These are phyloP conservation scores for Fusarium sp. DNA, from an alignment of 2,329 filamentous ascomycete species.

Conservation along the genomic window DNA sequence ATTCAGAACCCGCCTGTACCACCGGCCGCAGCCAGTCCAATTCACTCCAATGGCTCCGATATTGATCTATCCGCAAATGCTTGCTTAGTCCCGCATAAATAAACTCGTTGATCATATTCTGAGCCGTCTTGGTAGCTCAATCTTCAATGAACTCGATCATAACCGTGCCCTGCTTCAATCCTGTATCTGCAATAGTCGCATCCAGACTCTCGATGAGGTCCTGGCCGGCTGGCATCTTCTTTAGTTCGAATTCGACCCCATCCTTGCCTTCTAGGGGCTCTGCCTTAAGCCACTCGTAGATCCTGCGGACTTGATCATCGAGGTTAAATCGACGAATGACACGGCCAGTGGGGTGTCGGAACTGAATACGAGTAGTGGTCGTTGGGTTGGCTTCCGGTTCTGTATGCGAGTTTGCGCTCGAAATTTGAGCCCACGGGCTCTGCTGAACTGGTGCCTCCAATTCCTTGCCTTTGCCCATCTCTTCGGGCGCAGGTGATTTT, in stretches of 20 bases:
- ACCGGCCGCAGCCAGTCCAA: slow-evolving; percentile 25
- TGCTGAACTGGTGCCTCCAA: slow-evolving; percentile 50
- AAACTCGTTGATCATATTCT: slow-evolving; percentile 11
- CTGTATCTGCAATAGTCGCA: slow-evolving; percentile 78
- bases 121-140: slow-evolving; percentile 28
- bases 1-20: slow-evolving; percentile 23
- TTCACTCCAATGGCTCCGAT: slow-evolving; percentile 35
- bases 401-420: slow-evolving; percentile 74
- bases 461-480: slow-evolving; percentile 66
- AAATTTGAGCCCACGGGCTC: slow-evolving; percentile 73
- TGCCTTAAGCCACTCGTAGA: slow-evolving; percentile 98
- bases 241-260: slow-evolving; percentile 84
- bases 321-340: slow-evolving; percentile 87
- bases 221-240: slow-evolving; percentile 78
- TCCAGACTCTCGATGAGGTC: slow-evolving; percentile 83
- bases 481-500: slow-evolving; percentile 62
- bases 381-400: slow-evolving; percentile 79
- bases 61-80: slow-evolving; percentile 37
- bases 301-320: slow-evolving; percentile 77
- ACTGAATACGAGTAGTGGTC: slow-evolving; percentile 87
- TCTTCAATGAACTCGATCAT: slow-evolving; percentile 90
- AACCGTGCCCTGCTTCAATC: slow-evolving; percentile 90
- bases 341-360: slow-evolving; percentile 83
- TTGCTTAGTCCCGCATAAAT: slow-evolving; percentile 32
- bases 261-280: slow-evolving; percentile 82